Evolutionary conservation across 306 rosid genomes (phyloP).

Genomic region (Vigna unguiculata): DNA sequence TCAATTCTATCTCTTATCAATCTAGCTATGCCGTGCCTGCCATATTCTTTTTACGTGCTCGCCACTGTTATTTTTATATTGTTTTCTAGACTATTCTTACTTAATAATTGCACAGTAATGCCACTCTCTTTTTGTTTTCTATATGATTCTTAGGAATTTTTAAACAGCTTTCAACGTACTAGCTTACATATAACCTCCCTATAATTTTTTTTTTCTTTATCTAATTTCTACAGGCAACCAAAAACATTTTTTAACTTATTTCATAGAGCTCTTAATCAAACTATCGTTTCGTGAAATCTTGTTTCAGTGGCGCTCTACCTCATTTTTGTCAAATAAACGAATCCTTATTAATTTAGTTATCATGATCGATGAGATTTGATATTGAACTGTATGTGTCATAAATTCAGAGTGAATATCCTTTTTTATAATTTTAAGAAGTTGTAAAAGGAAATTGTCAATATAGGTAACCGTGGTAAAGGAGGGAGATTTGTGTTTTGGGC

Average conservation of each 20-base stretch:
- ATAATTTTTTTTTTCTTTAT: too few species aligned
- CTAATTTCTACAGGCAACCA: too few species aligned
- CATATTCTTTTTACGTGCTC: not conserved
- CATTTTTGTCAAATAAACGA: not conserved
- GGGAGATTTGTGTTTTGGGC: not conserved
- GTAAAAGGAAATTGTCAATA: not conserved
- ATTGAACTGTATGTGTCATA: too few species aligned
- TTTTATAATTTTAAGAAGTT: not conserved
- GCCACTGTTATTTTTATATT: not conserved
- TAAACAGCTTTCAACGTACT: too few species aligned
- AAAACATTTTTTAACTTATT: too few species aligned
- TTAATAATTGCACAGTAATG: too few species aligned
- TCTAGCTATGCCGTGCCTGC: not conserved
- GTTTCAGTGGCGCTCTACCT: not conserved
- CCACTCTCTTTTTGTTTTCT: too few species aligned
- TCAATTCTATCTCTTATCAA: not conserved
- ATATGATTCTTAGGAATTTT: too few species aligned
- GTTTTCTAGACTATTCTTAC: not conserved
- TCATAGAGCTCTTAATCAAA: not conserved
- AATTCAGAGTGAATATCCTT: not conserved
- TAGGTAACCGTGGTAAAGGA: too few species aligned
- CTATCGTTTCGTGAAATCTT: not conserved
- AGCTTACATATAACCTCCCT: too few species aligned
- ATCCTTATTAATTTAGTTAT: not conserved
- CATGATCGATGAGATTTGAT: not conserved